Conservation (phyloP, 2,329 filamentous ascomycete species). For the Epichloe aotearoae region DNA sequence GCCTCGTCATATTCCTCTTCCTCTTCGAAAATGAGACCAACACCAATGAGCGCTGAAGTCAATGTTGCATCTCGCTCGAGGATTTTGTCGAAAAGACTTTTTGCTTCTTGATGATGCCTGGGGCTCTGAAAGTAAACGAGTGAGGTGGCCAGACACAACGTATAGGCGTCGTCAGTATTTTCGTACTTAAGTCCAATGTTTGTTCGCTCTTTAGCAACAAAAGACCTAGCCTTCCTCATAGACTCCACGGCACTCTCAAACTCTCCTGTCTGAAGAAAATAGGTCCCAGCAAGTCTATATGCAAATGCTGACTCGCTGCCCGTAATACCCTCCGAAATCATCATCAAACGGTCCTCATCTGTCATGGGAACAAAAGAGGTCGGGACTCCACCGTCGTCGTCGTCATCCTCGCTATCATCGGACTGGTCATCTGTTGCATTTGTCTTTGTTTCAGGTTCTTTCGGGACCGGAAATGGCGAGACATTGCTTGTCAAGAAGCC, state of each 20-base stretch:
- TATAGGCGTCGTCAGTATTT: constrained; percentile 61
- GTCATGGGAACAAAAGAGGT: constrained; percentile 46
- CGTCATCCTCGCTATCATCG: constrained; percentile 45
- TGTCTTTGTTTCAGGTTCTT: constrained; percentile 11
- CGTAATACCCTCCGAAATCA: constrained; percentile 65
- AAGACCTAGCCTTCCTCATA: constrained; percentile 58
- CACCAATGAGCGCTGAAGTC: constrained; percentile 72
- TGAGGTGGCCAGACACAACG: constrained; percentile 69
- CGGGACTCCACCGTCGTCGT: constrained; percentile 42
- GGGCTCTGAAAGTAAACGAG: constrained; percentile 85
- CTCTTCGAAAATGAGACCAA: constrained; percentile 85
- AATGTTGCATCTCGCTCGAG: constrained; percentile 62
- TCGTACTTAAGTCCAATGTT: constrained; percentile 57
- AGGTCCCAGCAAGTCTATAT: constrained; percentile 70
- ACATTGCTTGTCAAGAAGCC: constrained; percentile 73
- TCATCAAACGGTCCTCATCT: constrained; percentile 64
- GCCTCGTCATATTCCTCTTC: constrained; percentile 80
- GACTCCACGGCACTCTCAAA: constrained; percentile 69
- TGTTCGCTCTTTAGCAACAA: constrained; percentile 44
- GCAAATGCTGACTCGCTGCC: constrained; percentile 62
- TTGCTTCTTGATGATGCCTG: constrained; percentile 78
- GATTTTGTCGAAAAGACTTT: constrained; percentile 70
- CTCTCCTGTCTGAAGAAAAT: constrained; percentile 75
- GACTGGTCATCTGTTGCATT: constrained; percentile 23
- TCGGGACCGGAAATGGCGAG: constrained; percentile 57